These are phyloP conservation scores for Dimargaris xerosporica DNA, from an alignment of 192 early-diverging fungal species.

Conservation along the genomic window DNA sequence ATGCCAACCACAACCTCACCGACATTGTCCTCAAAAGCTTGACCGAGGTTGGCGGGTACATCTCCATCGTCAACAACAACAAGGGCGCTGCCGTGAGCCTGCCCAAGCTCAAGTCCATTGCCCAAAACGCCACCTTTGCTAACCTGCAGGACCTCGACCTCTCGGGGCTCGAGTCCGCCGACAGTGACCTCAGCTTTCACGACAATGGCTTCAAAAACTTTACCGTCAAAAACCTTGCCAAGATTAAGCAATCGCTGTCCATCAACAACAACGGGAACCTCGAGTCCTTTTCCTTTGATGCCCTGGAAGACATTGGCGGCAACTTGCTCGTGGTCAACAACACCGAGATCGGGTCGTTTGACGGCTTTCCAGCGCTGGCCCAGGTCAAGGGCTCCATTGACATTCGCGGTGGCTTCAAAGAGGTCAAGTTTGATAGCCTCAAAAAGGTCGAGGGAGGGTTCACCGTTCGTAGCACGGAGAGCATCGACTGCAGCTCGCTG, in stretches of 20 bases:
- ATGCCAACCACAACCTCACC: slow-evolving; percentile 35
- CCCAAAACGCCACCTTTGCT: slow-evolving; percentile 41
- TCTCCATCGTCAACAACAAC: slow-evolving; percentile 41
- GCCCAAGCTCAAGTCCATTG: slow-evolving; percentile 30
- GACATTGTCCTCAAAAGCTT: slow-evolving; percentile 32
- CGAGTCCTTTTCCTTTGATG: slow-evolving; percentile 35
- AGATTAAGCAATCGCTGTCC: slow-evolving; percentile 38
- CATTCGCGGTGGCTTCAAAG: slow-evolving; percentile 41
- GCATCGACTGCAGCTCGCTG: slow-evolving; percentile 30
- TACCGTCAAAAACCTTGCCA: slow-evolving; percentile 24
- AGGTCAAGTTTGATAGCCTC: slow-evolving; percentile 35
- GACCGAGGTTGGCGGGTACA: slow-evolving; percentile 25
- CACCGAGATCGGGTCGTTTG: slow-evolving; percentile 33
- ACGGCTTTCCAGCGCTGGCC: slow-evolving; percentile 34
- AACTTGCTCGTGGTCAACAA: slow-evolving; percentile 50
- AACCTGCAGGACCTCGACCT: slow-evolving; percentile 30
- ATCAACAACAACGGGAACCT: slow-evolving; percentile 39
- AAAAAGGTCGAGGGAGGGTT: slow-evolving; percentile 41
- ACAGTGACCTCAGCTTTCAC: slow-evolving; percentile 40
- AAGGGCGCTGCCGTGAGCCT: slow-evolving; percentile 26
- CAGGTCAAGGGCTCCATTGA: slow-evolving; percentile 41
- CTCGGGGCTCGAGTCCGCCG: slow-evolving; percentile 25
- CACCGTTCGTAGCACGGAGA: slow-evolving; percentile 42
- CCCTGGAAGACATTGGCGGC: slow-evolving; percentile 37
- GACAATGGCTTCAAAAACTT: slow-evolving; percentile 38